phyloP scores from a whole-genome alignment of 805 yeast species.

The Wickerhamomyces subpelliculosus region DNA sequence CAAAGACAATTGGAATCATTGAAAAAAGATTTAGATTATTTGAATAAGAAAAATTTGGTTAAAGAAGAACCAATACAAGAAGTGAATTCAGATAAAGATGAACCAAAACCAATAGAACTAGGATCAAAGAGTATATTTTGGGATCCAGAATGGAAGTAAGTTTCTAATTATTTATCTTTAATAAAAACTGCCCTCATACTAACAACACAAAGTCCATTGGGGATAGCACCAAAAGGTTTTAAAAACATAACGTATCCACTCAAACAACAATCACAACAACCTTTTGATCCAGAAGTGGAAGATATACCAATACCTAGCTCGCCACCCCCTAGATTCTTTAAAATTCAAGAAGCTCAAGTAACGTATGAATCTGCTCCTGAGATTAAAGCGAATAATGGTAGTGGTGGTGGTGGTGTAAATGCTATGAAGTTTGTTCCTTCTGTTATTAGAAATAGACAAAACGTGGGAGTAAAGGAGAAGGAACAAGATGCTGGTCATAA shows the following conservation, averaged over 20 bases:
- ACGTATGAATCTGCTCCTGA: background rate
- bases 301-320: constrained; percentile 25
- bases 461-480: background rate
- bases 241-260: constrained; percentile 27
- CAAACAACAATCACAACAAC: constrained; percentile 4
- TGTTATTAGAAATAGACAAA: constrained; percentile 1
- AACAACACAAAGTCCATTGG: constrained; percentile 32
- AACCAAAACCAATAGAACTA: constrained; percentile 21
- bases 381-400: too few relatives aligned
- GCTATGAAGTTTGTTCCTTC: constrained; percentile 5
- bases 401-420: constrained; percentile 3
- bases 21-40: constrained; percentile 34
- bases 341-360: constrained; percentile 2
- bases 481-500: too few relatives aligned
- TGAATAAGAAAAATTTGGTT: constrained; percentile 18
- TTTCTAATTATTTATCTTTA: background rate
- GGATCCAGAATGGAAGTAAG: constrained; percentile 54
- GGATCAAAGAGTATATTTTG: constrained; percentile 49
- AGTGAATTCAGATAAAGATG: constrained; percentile 5
- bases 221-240: constrained; percentile 38
- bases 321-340: constrained; percentile 16
- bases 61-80: background rate
- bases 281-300: constrained; percentile 17
- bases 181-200: background rate
- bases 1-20: constrained; percentile 28